Base-by-base conservation (phyloP, 1,139 yeast species). In the Pichia sp. region DNA sequence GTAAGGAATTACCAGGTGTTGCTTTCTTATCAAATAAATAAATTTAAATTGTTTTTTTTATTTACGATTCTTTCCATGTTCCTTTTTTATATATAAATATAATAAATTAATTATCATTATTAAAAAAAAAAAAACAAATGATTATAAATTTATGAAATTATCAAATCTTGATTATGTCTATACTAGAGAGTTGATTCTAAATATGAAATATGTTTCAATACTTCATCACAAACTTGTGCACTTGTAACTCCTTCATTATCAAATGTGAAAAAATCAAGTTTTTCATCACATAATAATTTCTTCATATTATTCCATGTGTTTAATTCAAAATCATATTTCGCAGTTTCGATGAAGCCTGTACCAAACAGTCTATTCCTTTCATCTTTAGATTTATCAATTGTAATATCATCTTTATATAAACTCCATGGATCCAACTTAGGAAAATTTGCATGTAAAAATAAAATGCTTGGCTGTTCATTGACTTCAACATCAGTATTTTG, bases 1-100 rank as follows among this genome's bases (percentile, higher is more conserved):
- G 97, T 74, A 90, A 90, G 80, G 94, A 78, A 59, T 80, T 90
- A 64, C 97, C 97, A 59, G 97, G 97, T 80, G 97, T 90, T 56
- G 80, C 45, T 33, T 55, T 54, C 54, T 48, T 55, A 41, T 51
- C 56, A 24, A 43, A 53, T 42, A 55, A 54, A 43, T 32, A 32
- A 32, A 22, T 24, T 34, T 7, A 31, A 31, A 6, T 7, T 16
- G 22, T 28, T 26, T 28, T 16, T 30, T 22, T 26, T 8, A 27
- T 26, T 24, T 20, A 25, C 26, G 7, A 8, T 31, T 31, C 22
- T 39, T 22, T 24, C 10, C 6, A 33, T 34, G n/a, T 33, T 27
- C 29, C 39, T 26, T 11, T 40, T 26, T 16, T 16, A 16, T 16
- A 16, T 16, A 16, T 16, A 16, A 16, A 16, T 16, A 16, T 16